These are phyloP conservation scores for Yarrowia sp. DNA, from an alignment of 805 yeast species.

Conservation along the genomic window DNA sequence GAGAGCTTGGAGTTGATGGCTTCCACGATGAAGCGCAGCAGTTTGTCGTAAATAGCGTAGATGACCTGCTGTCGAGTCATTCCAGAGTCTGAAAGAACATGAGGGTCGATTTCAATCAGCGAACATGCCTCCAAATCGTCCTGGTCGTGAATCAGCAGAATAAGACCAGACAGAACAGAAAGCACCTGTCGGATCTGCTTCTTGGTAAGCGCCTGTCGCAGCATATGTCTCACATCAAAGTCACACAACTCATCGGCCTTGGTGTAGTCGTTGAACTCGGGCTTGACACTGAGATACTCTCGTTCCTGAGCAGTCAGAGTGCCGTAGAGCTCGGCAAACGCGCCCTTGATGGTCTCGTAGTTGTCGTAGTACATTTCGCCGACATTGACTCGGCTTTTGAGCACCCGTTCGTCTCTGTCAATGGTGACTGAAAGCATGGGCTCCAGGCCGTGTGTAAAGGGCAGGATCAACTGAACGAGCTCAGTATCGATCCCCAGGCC, in stretches of 20 bases:
- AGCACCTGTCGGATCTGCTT: slow-evolving; percentile 47
- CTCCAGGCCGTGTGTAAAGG: slow-evolving; percentile 29
- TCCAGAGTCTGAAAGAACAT: slow-evolving; percentile 42
- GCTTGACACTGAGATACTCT: slow-evolving; percentile 16
- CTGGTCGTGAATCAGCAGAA: slow-evolving; percentile 50
- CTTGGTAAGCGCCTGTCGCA: slow-evolving; percentile 25
- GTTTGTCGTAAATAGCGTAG: slow-evolving; percentile 48
- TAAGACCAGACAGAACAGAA: slow-evolving; percentile 52
- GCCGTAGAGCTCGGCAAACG: slow-evolving; percentile 33
- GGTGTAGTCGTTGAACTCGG: slow-evolving; percentile 28
- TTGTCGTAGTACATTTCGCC: slow-evolving; percentile 37
- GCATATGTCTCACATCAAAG: slow-evolving; percentile 31
- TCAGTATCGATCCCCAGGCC: slow-evolving; percentile 19
- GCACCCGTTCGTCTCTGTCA: slow-evolving; percentile 29
- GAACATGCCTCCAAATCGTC: slow-evolving; percentile 54
- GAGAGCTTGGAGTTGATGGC: slow-evolving; percentile 49
- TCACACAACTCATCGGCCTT: slow-evolving; percentile 26
- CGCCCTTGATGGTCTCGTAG: slow-evolving; percentile 33
- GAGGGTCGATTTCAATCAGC: slow-evolving; percentile 51
- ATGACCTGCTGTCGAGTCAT: slow-evolving; percentile 48
- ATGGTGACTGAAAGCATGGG: slow-evolving; percentile 29
- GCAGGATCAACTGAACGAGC: slow-evolving; percentile 12
- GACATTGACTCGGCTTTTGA: slow-evolving; percentile 24
- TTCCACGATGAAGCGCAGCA: slow-evolving; percentile 48
- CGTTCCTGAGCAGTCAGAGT: slow-evolving; percentile 28